Percentiles rank a stretch among this genome's conserved stretches.
Conservation (phyloP, 768 basidiomycete genomes). For the Rhodosporidiobolus sp. region DNA sequence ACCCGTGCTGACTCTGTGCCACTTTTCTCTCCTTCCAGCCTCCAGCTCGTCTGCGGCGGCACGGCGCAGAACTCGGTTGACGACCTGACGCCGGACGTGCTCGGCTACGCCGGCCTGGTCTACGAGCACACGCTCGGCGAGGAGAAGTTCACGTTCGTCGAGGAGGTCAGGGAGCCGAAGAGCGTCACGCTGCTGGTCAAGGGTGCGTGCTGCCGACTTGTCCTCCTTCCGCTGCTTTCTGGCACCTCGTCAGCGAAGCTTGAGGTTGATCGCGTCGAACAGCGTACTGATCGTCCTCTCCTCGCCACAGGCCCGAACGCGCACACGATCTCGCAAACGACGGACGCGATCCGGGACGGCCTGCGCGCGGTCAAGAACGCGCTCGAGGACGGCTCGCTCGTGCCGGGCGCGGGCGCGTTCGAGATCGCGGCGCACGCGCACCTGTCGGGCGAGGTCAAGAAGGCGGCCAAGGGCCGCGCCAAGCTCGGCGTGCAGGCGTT, state of each 20-base stretch:
- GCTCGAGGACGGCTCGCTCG: slow-evolving; percentile 78
- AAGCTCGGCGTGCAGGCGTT: slow-evolving; percentile 98
- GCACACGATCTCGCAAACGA: slow-evolving; percentile 92
- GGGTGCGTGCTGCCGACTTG: slow-evolving; percentile 50
- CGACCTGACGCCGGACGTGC: slow-evolving; percentile 80
- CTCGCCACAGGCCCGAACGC: slow-evolving; percentile 68
- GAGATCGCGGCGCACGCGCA: slow-evolving; percentile 88
- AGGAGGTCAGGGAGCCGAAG: slow-evolving; percentile 92
- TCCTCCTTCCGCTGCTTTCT: background rate
- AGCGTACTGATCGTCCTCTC: background rate
- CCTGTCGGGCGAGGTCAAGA: slow-evolving; percentile 70
- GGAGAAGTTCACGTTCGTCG: slow-evolving; percentile 96
- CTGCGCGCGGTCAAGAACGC: slow-evolving; percentile 95
- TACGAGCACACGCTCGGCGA: slow-evolving; percentile 99
- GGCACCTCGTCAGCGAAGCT: background rate
- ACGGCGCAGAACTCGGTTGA: slow-evolving; percentile 97
- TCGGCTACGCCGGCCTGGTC: slow-evolving; percentile 96
- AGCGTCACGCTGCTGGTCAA: slow-evolving; percentile 95
- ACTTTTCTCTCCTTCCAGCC: slow-evolving; percentile 52
- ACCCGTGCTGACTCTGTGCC: too few relatives aligned
- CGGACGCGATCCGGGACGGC: slow-evolving; percentile 97
- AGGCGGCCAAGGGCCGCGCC: slow-evolving; percentile 81
- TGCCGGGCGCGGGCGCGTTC: slow-evolving; percentile 98
- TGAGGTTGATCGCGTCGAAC: background rate
- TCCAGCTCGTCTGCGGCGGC: slow-evolving; percentile 92